Evolutionary conservation across 1,139 yeast species (phyloP).

Genomic region (Schwanniomyces etchellsii): DNA sequence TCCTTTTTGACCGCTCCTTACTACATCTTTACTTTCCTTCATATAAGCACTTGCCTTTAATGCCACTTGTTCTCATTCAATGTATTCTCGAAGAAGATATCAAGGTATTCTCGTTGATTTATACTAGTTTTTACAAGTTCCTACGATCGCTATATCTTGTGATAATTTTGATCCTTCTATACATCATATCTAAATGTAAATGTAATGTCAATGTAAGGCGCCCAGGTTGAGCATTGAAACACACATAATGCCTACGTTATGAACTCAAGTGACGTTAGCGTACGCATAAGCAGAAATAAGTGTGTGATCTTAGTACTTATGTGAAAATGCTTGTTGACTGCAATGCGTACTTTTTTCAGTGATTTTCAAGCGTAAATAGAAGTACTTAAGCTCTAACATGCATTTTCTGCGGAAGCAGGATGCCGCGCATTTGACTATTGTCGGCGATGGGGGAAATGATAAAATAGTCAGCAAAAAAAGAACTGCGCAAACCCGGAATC

Average conservation of each 20-base stretch:
- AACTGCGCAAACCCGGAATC: conserved; percentile 15
- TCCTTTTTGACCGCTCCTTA: too few relatives aligned
- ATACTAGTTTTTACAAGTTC: too few relatives aligned
- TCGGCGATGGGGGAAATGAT: neutral
- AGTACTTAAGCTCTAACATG: neutral
- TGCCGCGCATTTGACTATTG: neutral
- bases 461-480: conserved; percentile 5
- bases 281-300: neutral
- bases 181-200: neutral
- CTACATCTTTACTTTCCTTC: too few relatives aligned
- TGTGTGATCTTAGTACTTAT: neutral
- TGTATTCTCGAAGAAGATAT: too few relatives aligned
- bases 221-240: conserved; percentile 1
- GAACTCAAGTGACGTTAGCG: neutral
- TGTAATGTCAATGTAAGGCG: neutral
- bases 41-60: too few relatives aligned
- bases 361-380: neutral
- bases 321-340: conserved; percentile 1
- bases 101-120: too few relatives aligned
- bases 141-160: neutral
- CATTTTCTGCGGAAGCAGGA: too few relatives aligned
- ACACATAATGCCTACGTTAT: conserved; percentile 1
- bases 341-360: neutral
- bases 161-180: neutral
- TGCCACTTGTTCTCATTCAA: too few relatives aligned